Evolutionary conservation across 2,329 filamentous ascomycete genomes (phyloP), one percentile per base, ranked within the genome.

Genomic region (Chrysosporium queenslandicum): DNA sequence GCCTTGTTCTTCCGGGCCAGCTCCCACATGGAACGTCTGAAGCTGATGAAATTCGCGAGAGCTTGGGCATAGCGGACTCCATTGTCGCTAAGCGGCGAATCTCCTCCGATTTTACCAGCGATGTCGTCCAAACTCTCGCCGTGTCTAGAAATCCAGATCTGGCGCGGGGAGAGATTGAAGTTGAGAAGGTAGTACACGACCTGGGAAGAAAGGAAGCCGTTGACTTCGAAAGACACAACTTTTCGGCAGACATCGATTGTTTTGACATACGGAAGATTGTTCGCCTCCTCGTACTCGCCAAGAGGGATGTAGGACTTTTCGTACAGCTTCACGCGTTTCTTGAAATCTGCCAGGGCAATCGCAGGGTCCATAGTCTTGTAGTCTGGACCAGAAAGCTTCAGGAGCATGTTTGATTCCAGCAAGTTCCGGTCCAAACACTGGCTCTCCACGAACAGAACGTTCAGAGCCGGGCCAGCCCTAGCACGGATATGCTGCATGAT

Each of bases 181-280:
- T 94, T 97, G 42, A 92, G 85, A 8, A 98, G 77, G 63, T 97
- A 98, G 58, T 90, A 94, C 53, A 92, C 89, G 52, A 94, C 92
- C 57, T 92, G 87, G 36, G 86, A 87, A 53, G 89, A 89, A 46
- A 98, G 76, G 68, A 98, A 98, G 4, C 92, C 92, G 59, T 85
- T 85, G 55, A 96, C 82, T 56, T 92, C 86, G 66, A 94, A 86
- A 43, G 91, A 86, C 40, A 97, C 82, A 55, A 97, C 79, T 69
- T 98, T 98, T 56, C 91, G 82, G 39, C 92, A 92, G 2, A 98
- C 92, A 67, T 98, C 92, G 58, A 97, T 87, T 86, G 97, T 95
- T 74, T 87, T 88, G 58, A 98, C 94, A 65, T 94, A 98, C 55
- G 94, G 87, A 79, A 96, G 85, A 61, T 90, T 83, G 63, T 94